Evolutionary conservation across 371 early-diverging fungal genomes (phyloP).

Genomic region (Massospora cicadina): DNA sequence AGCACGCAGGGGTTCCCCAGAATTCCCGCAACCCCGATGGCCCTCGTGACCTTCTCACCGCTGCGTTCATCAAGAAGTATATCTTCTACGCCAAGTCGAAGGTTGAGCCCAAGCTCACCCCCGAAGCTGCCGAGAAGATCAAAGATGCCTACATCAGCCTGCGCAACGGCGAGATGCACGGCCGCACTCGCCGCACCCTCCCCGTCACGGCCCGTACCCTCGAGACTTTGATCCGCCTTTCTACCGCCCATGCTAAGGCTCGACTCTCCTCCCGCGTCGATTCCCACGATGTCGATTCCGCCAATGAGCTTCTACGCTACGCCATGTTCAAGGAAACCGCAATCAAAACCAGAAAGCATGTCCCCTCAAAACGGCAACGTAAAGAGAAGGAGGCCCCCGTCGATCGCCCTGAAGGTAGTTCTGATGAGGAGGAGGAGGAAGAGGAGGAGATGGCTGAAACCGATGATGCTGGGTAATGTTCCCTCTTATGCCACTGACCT

Average conservation of each 20-base stretch:
- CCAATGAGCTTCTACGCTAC: conserved; percentile 66
- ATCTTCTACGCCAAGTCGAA: conserved; percentile 66
- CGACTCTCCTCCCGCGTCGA: conserved; percentile 71
- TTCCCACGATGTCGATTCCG: conserved; percentile 69
- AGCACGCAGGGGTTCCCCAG: conserved; percentile 39
- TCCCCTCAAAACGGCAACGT: not conserved
- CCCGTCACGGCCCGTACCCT: conserved; percentile 98
- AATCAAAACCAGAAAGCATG: conserved; percentile 29
- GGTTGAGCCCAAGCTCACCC: conserved; percentile 45
- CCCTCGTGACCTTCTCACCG: conserved; percentile 39
- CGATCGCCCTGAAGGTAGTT: conserved; percentile 13
- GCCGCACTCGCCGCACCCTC: conserved; percentile 24
- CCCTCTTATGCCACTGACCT: conserved; percentile 5
- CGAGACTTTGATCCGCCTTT: conserved; percentile 96
- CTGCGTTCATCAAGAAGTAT: conserved; percentile 63
- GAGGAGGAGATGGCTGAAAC: conserved; percentile 13
- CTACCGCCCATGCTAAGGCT: conserved; percentile 97
- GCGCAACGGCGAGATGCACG: conserved; percentile 21
- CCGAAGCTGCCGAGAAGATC: conserved; percentile 60
- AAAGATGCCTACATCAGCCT: conserved; percentile 62
- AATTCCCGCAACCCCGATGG: conserved; percentile 16
- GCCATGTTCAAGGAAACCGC: conserved; percentile 82
- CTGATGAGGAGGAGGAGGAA: conserved; percentile 19
- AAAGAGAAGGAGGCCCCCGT: not conserved
- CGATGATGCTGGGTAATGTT: conserved; percentile 3